Evolutionary conservation across 2,329 filamentous ascomycete genomes (phyloP).

Genomic region (Diaporthe citriasiana): DNA sequence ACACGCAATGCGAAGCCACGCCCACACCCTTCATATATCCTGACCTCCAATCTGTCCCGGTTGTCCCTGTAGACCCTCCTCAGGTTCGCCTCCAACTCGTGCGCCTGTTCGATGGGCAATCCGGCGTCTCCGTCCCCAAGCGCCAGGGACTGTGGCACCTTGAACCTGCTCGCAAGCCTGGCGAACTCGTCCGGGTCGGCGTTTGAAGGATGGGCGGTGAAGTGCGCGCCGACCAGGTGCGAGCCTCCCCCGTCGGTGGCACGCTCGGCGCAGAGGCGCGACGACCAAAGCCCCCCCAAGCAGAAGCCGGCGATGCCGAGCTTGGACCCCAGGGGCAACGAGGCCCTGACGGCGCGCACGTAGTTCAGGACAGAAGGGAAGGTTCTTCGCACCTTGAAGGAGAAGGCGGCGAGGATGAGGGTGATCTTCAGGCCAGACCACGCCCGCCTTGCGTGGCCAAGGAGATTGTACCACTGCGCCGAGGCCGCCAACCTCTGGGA

Average conservation of each 20-base stretch:
- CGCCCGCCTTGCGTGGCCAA: constrained; percentile 28
- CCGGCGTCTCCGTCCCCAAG: constrained; percentile 45
- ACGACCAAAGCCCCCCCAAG: constrained; percentile 56
- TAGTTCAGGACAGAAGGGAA: constrained; percentile 50
- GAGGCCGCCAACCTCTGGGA: constrained; percentile 43
- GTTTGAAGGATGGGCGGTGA: constrained; percentile 53
- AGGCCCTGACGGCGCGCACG: constrained; percentile 49
- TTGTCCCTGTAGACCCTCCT: constrained; percentile 38
- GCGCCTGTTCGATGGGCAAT: constrained; percentile 39
- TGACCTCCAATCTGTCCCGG: constrained; percentile 41
- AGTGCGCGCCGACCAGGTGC: constrained; percentile 53
- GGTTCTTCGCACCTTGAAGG: constrained; percentile 41
- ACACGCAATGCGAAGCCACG: constrained; percentile 48
- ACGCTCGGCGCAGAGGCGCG: constrained; percentile 48
- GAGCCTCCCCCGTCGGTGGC: constrained; percentile 44
- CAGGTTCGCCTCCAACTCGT: constrained; percentile 42
- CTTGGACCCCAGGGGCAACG: constrained; percentile 47
- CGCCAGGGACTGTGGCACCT: constrained; percentile 46
- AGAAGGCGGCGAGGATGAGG: constrained; percentile 30
- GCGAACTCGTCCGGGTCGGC: constrained; percentile 52
- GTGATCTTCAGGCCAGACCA: constrained; percentile 13
- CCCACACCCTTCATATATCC: constrained; percentile 43
- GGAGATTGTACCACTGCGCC: constrained; percentile 32
- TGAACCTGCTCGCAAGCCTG: constrained; percentile 40
- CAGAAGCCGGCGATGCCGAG: constrained; percentile 58